Evolutionary conservation across 2,329 filamentous ascomycete genomes (phyloP), one percentile per base, ranked within the genome.

Genomic region (Paecilomyces dactylethromorphus): DNA sequence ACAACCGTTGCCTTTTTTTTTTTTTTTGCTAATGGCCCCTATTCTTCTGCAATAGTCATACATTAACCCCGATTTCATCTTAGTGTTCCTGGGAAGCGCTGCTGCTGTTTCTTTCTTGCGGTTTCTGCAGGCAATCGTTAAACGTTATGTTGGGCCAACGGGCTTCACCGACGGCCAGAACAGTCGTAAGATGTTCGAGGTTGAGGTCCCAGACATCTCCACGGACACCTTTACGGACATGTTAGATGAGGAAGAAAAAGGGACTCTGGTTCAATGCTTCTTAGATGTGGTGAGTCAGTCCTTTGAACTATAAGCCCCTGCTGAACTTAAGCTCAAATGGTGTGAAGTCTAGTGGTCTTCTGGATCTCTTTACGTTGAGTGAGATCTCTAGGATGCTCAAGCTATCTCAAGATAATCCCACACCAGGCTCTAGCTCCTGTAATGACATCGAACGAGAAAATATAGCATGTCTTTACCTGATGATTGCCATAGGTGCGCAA

Each of bases 401-500:
- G n/a, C 35, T n/a, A 39, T 39, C 35, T 13, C 13, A 7, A 6
- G n/a, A 39, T 39, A 39, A 29, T 29, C 26, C 26, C 26, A 29
- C 26, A 39, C 15, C 3, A 39, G 35, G 7, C 15, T 1, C 13
- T 3, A 5, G 35, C 13, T 39, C 13, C 13, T 12, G 13, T 39
- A 39, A 13, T n/a, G 35, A 6, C 35, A n/a, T 13, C 5, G 35
- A 39, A 39, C 13, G 13, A 39, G 26, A 29, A 29, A 7, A 29
- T 29, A 29, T 29, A n/a, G 11, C 35, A 7, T 39, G 13, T 10
- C 29, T 60, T 5, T 59, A 81, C 58, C 74, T 82, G 26, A 76
- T 81, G 53, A 69, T 83, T 51, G 81, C 82, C 1, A 82, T 84
- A 22, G 82, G 82, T 2, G 80, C 79, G 0, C 82, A 84, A 63